phyloP scores from a whole-genome alignment of 176 grass and related monocot genomes.

The Oryza glaberrima region DNA sequence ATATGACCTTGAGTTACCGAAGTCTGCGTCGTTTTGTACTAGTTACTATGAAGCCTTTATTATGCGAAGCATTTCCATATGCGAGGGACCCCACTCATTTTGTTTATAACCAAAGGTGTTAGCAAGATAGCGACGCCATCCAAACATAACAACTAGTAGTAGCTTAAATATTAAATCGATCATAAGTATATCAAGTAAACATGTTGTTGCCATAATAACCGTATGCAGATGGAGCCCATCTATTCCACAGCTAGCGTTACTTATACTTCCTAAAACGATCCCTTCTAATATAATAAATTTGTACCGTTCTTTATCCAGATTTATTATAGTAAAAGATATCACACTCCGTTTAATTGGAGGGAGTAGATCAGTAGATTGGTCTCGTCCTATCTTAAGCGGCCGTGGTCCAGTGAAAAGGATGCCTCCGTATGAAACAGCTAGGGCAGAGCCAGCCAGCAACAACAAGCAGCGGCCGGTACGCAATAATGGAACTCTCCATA shows the following conservation, averaged over 20 bases:
- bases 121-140: too few relatives aligned
- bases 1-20: background rate
- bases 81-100: too few relatives aligned
- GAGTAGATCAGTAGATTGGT: conserved; percentile 21
- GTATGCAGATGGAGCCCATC: background rate
- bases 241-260: background rate
- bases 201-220: background rate
- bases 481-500: conserved; percentile 9
- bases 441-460: background rate
- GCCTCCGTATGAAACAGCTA: background rate
- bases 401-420: conserved; percentile 33
- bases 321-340: too few relatives aligned
- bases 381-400: background rate
- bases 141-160: too few relatives aligned
- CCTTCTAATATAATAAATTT: too few relatives aligned
- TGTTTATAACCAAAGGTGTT: too few relatives aligned
- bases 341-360: too few relatives aligned
- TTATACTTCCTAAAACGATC: too few relatives aligned
- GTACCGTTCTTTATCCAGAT: too few relatives aligned
- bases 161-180: background rate
- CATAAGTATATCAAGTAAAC: background rate
- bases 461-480: background rate
- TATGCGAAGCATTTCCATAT: too few relatives aligned
- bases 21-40: too few relatives aligned
- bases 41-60: too few relatives aligned